Base-by-base conservation (phyloP, 75 land plant species). In the Pseudotsuga menziesii region DNA sequence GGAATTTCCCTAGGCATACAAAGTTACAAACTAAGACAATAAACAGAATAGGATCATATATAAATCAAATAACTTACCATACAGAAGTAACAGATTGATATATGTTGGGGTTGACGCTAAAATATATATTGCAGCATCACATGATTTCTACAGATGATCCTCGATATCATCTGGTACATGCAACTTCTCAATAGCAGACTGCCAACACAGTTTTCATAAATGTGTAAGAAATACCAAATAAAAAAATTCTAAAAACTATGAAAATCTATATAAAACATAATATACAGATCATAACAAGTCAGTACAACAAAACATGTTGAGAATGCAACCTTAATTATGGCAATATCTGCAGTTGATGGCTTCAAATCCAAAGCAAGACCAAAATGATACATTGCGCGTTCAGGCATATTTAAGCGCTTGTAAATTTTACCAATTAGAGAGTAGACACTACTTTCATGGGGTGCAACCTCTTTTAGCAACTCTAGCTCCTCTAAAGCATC, bases 381-480 rank as follows among this genome's bases (percentile, higher is more conserved):
- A 80, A 85, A 97, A 78, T 92, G 87, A 80, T 92, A 89, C 95
- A 97, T 92, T 35, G 99, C 99, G 32, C 90, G 91, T 32, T 94
- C 93, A 58, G 87, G 87, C 88, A 84, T 87, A 74, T 90, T 84
- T 2, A 86, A 84, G 6, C 91, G 87, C 72, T 97, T 94, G 76
- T 94, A 97, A 23, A 94, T 92, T 70, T 82, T 89, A 17, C 98
- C 99, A 92, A 97, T 94, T 69, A 97, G 79, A 64, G 97, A 96
- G 82, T 84, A 94, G 5, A 97, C 91, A 82, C 98, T 91, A 83
- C 98, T 89, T 76, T 97, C 99, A 74, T 92, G 90, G n/a, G 99
- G 99, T 14, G 91, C 91, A 73, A 81, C 82, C 69, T 94, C 98
- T 76, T 88, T 91, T 44, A 97, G 87, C 85, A 89, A 87, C 81